Conservation (phyloP, 1,139 yeast species). For the Casaregolazyma suthepensis region DNA sequence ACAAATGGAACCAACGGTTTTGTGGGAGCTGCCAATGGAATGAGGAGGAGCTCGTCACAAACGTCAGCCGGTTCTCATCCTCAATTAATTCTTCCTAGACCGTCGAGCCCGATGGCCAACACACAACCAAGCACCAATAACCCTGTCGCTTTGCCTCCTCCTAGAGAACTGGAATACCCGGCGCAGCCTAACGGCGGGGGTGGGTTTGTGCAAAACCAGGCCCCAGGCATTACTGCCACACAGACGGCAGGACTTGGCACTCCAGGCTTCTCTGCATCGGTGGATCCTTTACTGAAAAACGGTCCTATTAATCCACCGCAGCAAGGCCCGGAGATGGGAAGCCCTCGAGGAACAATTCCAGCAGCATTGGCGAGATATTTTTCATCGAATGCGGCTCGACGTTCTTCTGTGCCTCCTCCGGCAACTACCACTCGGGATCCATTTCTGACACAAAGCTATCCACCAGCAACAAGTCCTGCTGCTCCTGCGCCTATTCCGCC, state of each 20-base stretch:
- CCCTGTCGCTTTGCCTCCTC: background rate
- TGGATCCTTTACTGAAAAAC: background rate
- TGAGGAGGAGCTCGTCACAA: background rate
- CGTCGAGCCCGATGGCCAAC: background rate
- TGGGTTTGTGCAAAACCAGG: background rate
- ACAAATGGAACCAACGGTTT: background rate
- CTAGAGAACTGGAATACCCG: background rate
- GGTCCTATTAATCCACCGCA: background rate
- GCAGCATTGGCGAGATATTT: background rate
- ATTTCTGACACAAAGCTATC: background rate
- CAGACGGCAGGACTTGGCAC: background rate
- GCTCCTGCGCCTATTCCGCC: constrained; percentile 9
- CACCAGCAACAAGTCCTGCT: background rate
- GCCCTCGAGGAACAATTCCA: background rate
- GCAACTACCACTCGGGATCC: background rate
- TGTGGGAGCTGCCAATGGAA: background rate
- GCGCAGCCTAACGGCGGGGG: background rate
- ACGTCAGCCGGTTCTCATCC: background rate
- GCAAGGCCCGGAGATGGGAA: background rate
- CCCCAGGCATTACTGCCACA: background rate
- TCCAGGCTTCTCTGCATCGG: background rate
- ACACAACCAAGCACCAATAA: background rate
- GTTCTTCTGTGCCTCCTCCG: background rate
- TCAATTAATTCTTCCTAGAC: background rate
- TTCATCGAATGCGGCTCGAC: background rate